Evolutionary conservation across 2,329 filamentous ascomycete species (phyloP).

Genomic region (Fusarium torulosum): DNA sequence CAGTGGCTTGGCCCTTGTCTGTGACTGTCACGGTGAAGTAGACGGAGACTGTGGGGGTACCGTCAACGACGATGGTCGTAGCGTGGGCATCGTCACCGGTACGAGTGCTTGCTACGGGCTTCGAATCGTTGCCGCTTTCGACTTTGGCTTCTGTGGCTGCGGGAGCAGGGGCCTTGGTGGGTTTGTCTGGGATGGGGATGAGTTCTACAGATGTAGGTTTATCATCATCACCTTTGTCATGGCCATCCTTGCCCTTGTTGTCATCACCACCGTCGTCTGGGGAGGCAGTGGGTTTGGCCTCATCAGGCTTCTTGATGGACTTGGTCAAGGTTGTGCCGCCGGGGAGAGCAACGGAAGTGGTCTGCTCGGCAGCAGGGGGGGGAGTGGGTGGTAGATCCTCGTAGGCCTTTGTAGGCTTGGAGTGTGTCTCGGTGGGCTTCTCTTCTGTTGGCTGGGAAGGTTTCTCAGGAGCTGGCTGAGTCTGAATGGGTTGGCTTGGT

Average conservation of each 20-base stretch:
- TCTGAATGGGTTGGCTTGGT: conserved; percentile 12
- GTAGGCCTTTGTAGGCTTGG: conserved; percentile 27
- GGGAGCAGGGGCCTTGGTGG: conserved; percentile 22
- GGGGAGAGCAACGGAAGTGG: conserved; percentile 21
- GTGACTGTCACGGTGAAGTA: conserved; percentile 56
- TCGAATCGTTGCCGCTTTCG: conserved; percentile 21
- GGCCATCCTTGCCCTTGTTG: conserved; percentile 1
- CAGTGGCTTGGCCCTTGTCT: conserved; percentile 48
- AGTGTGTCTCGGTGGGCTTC: conserved; percentile 21
- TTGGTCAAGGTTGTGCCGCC: conserved; percentile 46
- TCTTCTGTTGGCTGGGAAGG: conserved; percentile 20
- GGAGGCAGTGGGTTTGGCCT: conserved; percentile 27
- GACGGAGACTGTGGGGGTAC: conserved; percentile 54
- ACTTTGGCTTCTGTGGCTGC: conserved; percentile 34
- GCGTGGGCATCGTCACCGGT: conserved; percentile 32
- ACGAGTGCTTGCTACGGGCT: conserved; percentile 22
- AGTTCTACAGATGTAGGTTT: conserved; percentile 47
- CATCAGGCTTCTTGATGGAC: conserved; percentile 45
- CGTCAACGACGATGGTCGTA: conserved; percentile 48
- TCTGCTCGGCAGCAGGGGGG: conserved; percentile 21
- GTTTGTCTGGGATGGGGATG: conserved; percentile 46
- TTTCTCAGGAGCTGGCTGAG: conserved; percentile 13
- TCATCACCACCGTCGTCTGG: conserved; percentile 2
- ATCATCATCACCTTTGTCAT: too few species aligned
- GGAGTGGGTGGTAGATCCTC: conserved; percentile 21